Percentiles rank a stretch among this genome's conserved stretches.
Conservation (phyloP, 192 early-diverging fungal species). For the Bifiguratus adelaidae region DNA sequence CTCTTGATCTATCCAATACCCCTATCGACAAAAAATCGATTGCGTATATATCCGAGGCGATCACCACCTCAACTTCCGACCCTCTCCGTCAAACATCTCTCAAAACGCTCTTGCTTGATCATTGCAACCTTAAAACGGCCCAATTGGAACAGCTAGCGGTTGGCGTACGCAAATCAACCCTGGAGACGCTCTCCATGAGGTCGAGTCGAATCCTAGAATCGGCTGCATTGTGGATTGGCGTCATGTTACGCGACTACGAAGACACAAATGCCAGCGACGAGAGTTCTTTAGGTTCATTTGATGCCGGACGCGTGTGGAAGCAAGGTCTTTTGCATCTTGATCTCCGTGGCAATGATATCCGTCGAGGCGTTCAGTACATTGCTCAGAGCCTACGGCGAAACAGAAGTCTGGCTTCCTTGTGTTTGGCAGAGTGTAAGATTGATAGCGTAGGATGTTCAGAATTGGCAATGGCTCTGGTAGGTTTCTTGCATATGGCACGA, state of each 20-base stretch:
- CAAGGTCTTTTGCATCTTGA: conserved; percentile 24
- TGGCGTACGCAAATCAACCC: conserved; percentile 25
- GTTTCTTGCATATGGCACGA: background rate
- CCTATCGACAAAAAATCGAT: conserved; percentile 58
- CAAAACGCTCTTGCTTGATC: conserved; percentile 6
- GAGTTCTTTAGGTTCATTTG: too few relatives aligned
- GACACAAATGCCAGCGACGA: too few relatives aligned
- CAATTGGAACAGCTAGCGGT: conserved; percentile 17
- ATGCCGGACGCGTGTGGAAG: conserved; percentile 11
- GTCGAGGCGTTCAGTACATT: conserved; percentile 38
- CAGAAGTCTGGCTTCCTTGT: conserved; percentile 26
- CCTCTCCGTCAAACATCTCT: conserved; percentile 1
- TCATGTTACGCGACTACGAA: conserved; percentile 43
- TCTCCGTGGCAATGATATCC: conserved; percentile 31
- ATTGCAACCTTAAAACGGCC: conserved; percentile 5
- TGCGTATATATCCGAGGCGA: conserved; percentile 54
- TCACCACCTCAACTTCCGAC: conserved; percentile 9
- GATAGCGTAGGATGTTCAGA: conserved; percentile 28
- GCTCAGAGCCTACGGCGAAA: conserved; percentile 43
- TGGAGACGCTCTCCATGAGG: conserved; percentile 28
- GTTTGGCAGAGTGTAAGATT: conserved; percentile 32
- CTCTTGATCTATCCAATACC: conserved; percentile 61
- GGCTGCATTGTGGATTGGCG: conserved; percentile 37
- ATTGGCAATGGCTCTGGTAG: conserved; percentile 40
- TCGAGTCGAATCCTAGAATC: conserved; percentile 32